Percentiles rank a stretch among this genome's conserved stretches.
Evolutionary conservation across 164 flowering plant genomes (phyloP).

Genomic region (Sextonia rubra): DNA sequence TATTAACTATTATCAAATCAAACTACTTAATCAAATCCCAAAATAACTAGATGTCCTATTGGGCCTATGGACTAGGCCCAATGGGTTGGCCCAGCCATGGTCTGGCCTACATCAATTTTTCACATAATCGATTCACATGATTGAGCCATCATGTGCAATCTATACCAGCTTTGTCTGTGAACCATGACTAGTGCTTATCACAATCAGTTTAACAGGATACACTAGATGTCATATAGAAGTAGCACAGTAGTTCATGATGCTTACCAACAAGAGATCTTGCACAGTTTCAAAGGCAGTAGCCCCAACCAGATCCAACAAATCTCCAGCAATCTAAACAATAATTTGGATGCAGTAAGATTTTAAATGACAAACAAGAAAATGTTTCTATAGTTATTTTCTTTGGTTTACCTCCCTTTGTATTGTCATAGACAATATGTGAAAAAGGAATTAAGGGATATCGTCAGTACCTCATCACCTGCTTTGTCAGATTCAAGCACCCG

Average conservation of each 20-base stretch:
- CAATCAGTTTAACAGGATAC: background rate
- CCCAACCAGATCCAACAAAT: slow-evolving; percentile 91
- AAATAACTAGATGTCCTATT: too few relatives aligned
- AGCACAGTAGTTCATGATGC: slow-evolving; percentile 12
- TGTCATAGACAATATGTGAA: background rate
- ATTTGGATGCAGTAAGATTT: background rate
- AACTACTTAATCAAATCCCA: too few relatives aligned
- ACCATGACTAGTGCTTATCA: too few relatives aligned
- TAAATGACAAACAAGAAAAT: background rate
- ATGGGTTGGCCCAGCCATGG: too few relatives aligned
- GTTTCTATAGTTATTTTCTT: background rate
- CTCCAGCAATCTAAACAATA: slow-evolving; percentile 79
- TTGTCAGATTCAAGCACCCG: slow-evolving; percentile 87
- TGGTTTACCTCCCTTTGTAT: background rate
- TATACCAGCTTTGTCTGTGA: too few relatives aligned
- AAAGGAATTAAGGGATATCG: background rate
- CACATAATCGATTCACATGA: too few relatives aligned
- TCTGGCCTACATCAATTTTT: too few relatives aligned
- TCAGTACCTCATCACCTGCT: slow-evolving; percentile 87
- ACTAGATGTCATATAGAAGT: background rate
- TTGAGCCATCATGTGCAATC: too few relatives aligned
- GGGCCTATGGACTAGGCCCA: too few relatives aligned
- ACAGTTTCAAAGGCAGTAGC: slow-evolving; percentile 85
- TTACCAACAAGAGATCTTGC: slow-evolving; percentile 80
- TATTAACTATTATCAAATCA: too few relatives aligned